A percentile compares a stretch with the other conserved stretches of the same genome.
phyloP scores from a whole-genome alignment of 306 rosid species.

The Mimosa pudica region DNA sequence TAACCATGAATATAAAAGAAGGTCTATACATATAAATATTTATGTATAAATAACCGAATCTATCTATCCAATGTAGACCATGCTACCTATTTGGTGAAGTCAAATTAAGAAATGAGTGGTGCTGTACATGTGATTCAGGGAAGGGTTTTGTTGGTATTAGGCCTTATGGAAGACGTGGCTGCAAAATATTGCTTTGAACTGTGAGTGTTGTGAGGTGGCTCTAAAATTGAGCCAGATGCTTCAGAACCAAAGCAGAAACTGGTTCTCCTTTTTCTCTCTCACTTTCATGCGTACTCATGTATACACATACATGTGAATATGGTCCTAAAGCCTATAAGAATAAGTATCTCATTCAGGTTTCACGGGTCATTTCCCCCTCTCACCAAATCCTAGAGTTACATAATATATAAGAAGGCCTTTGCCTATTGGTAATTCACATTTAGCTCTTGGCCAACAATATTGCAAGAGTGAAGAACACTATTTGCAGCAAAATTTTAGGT shows the following conservation, averaged over 20 bases:
- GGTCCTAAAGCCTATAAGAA: not conserved
- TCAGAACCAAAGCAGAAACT: not conserved
- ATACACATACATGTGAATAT: conserved; percentile 33
- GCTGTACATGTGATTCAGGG: conserved; percentile 43
- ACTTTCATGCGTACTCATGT: conserved; percentile 35
- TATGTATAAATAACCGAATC: not conserved
- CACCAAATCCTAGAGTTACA: not conserved
- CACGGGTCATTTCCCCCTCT: conserved; percentile 40
- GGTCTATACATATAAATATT: not conserved
- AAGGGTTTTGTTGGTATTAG: conserved; percentile 30
- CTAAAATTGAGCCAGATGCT: conserved; percentile 17
- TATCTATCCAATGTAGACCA: not conserved
- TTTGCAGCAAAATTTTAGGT: conserved; percentile 18
- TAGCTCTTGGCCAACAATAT: conserved; percentile 26
- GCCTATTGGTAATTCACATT: conserved; percentile 27
- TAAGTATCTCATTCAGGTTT: conserved; percentile 29
- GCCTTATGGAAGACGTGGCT: conserved; percentile 34
- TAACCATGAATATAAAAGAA: not conserved
- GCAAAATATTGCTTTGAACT: conserved; percentile 22
- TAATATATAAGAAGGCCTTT: not conserved
- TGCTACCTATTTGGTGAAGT: not conserved
- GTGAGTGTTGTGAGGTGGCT: conserved; percentile 38
- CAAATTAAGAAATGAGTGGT: conserved; percentile 23
- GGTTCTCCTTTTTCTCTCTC: conserved; percentile 7
- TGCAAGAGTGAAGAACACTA: conserved; percentile 7